Base-by-base conservation (phyloP, 1,139 yeast species). In the Taphrina sp. region DNA sequence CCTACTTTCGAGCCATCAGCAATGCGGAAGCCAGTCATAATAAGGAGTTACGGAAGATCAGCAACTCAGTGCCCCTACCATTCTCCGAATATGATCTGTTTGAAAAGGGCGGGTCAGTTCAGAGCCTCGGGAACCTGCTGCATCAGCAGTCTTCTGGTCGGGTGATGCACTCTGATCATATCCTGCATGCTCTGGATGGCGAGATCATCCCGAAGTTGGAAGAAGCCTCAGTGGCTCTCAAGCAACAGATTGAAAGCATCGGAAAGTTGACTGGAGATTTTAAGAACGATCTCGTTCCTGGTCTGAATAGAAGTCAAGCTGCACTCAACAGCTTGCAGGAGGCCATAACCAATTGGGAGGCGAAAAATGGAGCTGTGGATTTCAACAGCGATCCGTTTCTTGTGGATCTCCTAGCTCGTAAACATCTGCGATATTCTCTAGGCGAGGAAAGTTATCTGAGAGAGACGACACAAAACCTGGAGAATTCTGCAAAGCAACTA, bases 391-490 rank as follows among this genome's bases (percentile, higher is more conserved):
- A 92, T 69, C 98, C 98, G 1, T 90, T 82, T 65, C 70, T 92
- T 62, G 76, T 87, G 39, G 87, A 86, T 68, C 73, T 81, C 42
- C 72, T 75, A 38, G 74, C 90, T 63, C 96, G 90, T 63, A 77
- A 81, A 66, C 95, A 85, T 67, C 77, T 92, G 65, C 81, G 79
- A 63, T 78, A 77, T 62, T 95, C 88, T 68, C 70, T 92, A 49
- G 77, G 77, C 23, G 96, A 89, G 69, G 97, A 92, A 68, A 85
- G 84, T 68, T 84, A 83, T 64, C 74, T 92, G 54, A 85, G 87
- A 64, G 95, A 89, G 66, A 96, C 97, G 0, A 90, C 80, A 67
- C 76, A 82, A 62, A 90, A 92, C 69, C 75, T 90, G 63, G 96
- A 92, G 71, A 79, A 80, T 38, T 85, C 95, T 1, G 96, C 95